Evolutionary conservation across 2,329 filamentous ascomycete genomes (phyloP), one percentile per base, ranked within the genome.

Genomic region (Talaromyces verruculosus): DNA sequence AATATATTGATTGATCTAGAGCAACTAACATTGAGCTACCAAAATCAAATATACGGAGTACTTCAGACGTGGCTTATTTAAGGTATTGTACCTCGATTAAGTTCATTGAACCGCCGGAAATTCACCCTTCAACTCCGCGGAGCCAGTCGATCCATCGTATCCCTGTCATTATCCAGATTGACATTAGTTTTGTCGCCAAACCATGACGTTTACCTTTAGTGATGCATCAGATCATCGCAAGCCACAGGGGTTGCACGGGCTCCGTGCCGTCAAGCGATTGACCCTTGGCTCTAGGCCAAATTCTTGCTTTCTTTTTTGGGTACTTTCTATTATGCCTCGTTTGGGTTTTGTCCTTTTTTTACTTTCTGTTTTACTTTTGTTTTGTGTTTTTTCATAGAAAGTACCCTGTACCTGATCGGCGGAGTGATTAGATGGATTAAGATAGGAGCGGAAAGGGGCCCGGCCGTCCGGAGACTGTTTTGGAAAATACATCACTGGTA

Each of bases 221-320:
- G 62, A 64, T 64, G 53, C 62, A 58, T 64, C 62, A 57, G 62
- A 64, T 64, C 61, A 51, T 57, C 28, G 39, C 51, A 49, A 58
- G 39, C 51, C 37, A 64, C 37, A 53, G 41, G 51, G 62, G 25
- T 39, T 53, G 62, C 62, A 64, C 62, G 62, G 62, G 62, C 62
- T 64, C 35, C 30, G 6, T 58, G 41, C 51, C n/a, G 51, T 43
- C 37, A 64, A 28, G 17, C 25, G 57, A 45, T n/a, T 30, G 28
- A 45, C 28, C 51, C 49, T 43, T 57, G 51, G 25, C 35, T 43
- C 35, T n/a, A n/a, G 49, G 51, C 35, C n/a, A 19, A n/a, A 53
- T 37, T 5, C 45, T 47, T n/a, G 22, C 57, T 58, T 25, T 39
- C 15, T 22, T 35, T n/a, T 35, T 15, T 57, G 33, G 53, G 30